Percentiles rank a stretch among this genome's conserved stretches.
These are phyloP conservation scores for Pouteria glomerata DNA, from an alignment of 148 eudicot species.

Conservation along the genomic window DNA sequence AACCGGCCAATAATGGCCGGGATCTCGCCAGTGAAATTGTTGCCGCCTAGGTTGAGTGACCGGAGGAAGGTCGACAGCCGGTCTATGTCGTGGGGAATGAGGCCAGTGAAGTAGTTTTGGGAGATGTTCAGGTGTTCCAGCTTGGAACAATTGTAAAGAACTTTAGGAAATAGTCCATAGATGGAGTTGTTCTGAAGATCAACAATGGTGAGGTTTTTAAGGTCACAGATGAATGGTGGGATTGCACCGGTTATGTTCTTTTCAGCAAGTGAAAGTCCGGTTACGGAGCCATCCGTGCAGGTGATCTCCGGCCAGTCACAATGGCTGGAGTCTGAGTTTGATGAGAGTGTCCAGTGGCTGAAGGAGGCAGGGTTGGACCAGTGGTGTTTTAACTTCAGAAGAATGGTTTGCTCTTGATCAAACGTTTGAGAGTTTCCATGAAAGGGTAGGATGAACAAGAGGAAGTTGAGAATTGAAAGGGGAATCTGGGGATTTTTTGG, in stretches of 20 bases:
- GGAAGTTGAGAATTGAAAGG: conserved; percentile 1
- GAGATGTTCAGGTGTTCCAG: conserved; percentile 27
- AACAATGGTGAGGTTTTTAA: conserved; percentile 21
- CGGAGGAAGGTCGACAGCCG: conserved; percentile 14
- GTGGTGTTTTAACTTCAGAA: conserved; percentile 20
- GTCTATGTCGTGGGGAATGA: conserved; percentile 20
- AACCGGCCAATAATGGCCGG: conserved; percentile 24
- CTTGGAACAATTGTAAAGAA: conserved; percentile 31
- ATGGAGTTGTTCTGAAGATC: conserved; percentile 19
- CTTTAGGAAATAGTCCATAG: conserved; percentile 27
- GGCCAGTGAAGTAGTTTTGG: conserved; percentile 18
- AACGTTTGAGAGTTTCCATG: conserved; percentile 19
- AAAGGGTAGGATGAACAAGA: conserved; percentile 18
- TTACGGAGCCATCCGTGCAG: conserved; percentile 20
- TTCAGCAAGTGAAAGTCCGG: conserved; percentile 9
- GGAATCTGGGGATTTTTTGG: neutral
- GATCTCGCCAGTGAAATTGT: conserved; percentile 35
- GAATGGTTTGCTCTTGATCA: conserved; percentile 14
- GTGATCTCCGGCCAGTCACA: conserved; percentile 36
- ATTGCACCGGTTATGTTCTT: conserved; percentile 13
- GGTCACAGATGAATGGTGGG: conserved; percentile 33
- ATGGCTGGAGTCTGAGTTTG: conserved; percentile 15
- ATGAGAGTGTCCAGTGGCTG: conserved; percentile 20
- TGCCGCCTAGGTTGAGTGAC: conserved; percentile 10
- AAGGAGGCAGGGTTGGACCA: conserved; percentile 24